A percentile compares a stretch with the other conserved stretches of the same genome.
Conservation (phyloP, 331 rosid species). For the Pyracantha coccinea region DNA sequence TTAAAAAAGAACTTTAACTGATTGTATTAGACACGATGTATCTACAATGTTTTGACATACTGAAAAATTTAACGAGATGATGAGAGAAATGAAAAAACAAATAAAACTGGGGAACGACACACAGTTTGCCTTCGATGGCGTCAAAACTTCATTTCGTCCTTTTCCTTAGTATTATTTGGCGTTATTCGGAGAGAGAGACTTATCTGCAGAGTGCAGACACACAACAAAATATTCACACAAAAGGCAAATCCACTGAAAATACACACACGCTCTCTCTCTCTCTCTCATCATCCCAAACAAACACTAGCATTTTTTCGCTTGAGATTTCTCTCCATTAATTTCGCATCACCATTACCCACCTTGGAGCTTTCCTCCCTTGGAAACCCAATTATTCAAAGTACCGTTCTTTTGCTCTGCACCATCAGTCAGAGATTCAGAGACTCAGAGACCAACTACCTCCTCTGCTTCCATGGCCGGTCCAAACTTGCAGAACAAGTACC, state of each 20-base stretch:
- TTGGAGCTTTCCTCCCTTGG: not conserved
- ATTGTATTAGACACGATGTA: no score
- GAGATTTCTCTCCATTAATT: not conserved
- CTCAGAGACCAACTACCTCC: not conserved
- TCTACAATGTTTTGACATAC: no score
- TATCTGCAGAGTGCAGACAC: no score
- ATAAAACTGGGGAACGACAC: not conserved
- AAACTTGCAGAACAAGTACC: not conserved
- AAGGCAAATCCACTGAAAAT: no score
- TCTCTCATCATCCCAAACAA: no score
- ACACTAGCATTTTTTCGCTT: no score
- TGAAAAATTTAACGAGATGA: no score
- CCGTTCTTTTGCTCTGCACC: not conserved
- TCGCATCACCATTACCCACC: not conserved
- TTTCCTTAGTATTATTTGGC: conserved; percentile 25
- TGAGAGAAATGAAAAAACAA: not conserved
- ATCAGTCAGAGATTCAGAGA: not conserved
- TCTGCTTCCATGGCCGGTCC: not conserved
- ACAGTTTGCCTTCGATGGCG: not conserved
- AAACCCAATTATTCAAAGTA: not conserved
- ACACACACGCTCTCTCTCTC: no score
- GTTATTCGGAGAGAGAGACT: conserved; percentile 32
- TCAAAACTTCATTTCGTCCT: conserved; percentile 32
- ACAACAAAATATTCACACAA: no score
- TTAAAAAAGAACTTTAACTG: no score